Evolutionary conservation across 1,139 yeast genomes (phyloP).

Genomic region (Zygoascus hellenicus): DNA sequence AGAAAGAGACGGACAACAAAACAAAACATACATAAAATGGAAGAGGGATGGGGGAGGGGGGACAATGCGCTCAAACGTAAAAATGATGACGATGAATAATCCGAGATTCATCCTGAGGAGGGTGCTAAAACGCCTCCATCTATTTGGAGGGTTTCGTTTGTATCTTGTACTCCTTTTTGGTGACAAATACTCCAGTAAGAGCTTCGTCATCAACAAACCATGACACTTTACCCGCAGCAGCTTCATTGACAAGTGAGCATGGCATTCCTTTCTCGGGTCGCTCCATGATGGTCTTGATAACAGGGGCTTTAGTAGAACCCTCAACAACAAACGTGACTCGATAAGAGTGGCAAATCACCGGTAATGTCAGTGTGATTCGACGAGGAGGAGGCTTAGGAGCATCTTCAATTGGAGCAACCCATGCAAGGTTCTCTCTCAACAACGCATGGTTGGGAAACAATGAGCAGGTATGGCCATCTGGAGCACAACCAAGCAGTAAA

Average conservation of each 20-base stretch:
- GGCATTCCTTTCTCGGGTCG: conserved; percentile 97
- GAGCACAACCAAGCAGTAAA: conserved; percentile 91
- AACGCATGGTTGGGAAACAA: conserved; percentile 89
- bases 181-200: conserved; percentile 70
- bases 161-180: conserved; percentile 66
- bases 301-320: conserved; percentile 93
- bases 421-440: conserved; percentile 83
- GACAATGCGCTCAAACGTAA: too few species aligned
- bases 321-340: conserved; percentile 92
- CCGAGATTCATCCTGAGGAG: too few species aligned
- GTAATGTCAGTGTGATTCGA: conserved; percentile 87
- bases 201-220: conserved; percentile 99
- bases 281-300: conserved; percentile 89
- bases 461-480: conserved; percentile 97
- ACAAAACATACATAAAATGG: too few species aligned
- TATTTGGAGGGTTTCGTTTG: conserved; percentile 13
- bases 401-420: conserved; percentile 91
- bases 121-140: background rate
- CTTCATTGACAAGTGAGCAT: conserved; percentile 87
- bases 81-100: too few species aligned
- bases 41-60: too few species aligned
- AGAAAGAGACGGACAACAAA: too few species aligned
- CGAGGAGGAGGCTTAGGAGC: conserved; percentile 89
- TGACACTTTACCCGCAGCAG: conserved; percentile 91
- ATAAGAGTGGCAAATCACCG: conserved; percentile 91